These are phyloP conservation scores for Clausena lansium DNA, from an alignment of 345 rosid genomes.

Conservation along the genomic window DNA sequence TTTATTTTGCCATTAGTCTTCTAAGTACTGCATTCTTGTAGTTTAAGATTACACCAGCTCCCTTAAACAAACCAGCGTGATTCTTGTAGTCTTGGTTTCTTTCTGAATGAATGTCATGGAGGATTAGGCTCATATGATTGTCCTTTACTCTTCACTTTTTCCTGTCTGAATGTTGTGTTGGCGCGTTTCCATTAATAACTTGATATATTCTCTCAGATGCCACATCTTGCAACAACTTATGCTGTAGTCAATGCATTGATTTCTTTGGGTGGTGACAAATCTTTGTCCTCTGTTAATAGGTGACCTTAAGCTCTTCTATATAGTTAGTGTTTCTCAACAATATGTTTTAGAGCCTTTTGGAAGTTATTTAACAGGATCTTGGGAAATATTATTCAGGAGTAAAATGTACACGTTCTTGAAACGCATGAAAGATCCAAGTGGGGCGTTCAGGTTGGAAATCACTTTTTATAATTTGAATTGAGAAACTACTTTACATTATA, in stretches of 20 bases:
- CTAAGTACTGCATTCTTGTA: neutral
- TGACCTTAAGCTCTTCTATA: constrained; percentile 30
- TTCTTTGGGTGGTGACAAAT: constrained; percentile 74
- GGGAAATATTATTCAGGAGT: constrained; percentile 47
- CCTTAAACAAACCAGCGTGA: neutral
- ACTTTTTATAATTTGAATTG: neutral
- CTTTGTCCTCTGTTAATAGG: constrained; percentile 83
- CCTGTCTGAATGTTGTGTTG: neutral
- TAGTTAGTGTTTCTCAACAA: neutral
- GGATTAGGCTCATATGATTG: neutral
- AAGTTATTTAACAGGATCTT: constrained; percentile 28
- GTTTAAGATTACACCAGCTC: neutral
- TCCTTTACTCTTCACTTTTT: neutral
- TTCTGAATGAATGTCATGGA: neutral
- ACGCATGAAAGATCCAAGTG: constrained; percentile 74
- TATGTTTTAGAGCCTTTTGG: neutral
- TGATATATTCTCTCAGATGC: constrained; percentile 55
- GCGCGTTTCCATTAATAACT: constrained; percentile 1
- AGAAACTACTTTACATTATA: constrained; percentile 9
- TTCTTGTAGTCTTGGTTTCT: neutral
- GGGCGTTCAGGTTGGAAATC: constrained; percentile 76
- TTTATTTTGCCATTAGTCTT: neutral
- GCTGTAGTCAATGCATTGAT: constrained; percentile 90
- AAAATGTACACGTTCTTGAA: constrained; percentile 50
- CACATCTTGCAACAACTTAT: constrained; percentile 95